Percentiles rank a stretch among this genome's conserved stretches.
These are phyloP conservation scores for Calycina marina DNA, from an alignment of 2,329 filamentous ascomycete species.

Conservation along the genomic window DNA sequence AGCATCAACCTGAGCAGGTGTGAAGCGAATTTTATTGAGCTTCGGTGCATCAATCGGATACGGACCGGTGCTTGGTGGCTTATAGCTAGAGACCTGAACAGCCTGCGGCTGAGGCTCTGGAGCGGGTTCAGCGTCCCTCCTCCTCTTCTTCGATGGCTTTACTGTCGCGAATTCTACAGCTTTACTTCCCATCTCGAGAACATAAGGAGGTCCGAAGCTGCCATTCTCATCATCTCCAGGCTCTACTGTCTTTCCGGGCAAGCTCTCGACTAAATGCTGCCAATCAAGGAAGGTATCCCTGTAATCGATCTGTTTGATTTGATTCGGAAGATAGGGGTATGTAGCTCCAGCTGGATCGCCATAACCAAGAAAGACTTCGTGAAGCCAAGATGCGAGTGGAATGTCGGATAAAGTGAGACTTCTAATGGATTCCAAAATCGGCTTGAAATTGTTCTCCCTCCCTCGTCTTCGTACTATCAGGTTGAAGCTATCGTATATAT, in stretches of 20 bases:
- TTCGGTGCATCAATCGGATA: slow-evolving; percentile 77
- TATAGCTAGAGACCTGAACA: slow-evolving; percentile 78
- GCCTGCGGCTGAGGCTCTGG: slow-evolving; percentile 49
- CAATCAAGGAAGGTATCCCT: slow-evolving; percentile 91
- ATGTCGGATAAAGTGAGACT: slow-evolving; percentile 74
- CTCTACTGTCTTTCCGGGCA: slow-evolving; percentile 78
- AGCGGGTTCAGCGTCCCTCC: slow-evolving; percentile 59
- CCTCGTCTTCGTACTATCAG: slow-evolving; percentile 69
- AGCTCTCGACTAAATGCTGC: slow-evolving; percentile 81
- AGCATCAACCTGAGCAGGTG: slow-evolving; percentile 78
- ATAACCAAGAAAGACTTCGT: slow-evolving; percentile 95
- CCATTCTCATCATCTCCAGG: slow-evolving; percentile 55
- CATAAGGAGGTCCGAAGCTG: slow-evolving; percentile 77
- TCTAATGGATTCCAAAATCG: slow-evolving; percentile 82
- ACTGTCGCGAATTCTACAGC: slow-evolving; percentile 32
- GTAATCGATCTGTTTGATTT: slow-evolving; percentile 69
- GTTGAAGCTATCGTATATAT: slow-evolving; percentile 77
- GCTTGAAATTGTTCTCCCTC: slow-evolving; percentile 94
- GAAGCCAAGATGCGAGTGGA: slow-evolving; percentile 78
- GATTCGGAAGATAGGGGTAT: slow-evolving; percentile 69
- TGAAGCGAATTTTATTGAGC: slow-evolving; percentile 75
- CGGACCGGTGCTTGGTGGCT: slow-evolving; percentile 74
- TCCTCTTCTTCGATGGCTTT: slow-evolving; percentile 72
- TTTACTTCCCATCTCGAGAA: slow-evolving; percentile 54
- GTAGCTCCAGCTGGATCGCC: slow-evolving; percentile 81